These are phyloP conservation scores for Gentiana straminea DNA, from an alignment of 257 asterid species.

Conservation along the genomic window DNA sequence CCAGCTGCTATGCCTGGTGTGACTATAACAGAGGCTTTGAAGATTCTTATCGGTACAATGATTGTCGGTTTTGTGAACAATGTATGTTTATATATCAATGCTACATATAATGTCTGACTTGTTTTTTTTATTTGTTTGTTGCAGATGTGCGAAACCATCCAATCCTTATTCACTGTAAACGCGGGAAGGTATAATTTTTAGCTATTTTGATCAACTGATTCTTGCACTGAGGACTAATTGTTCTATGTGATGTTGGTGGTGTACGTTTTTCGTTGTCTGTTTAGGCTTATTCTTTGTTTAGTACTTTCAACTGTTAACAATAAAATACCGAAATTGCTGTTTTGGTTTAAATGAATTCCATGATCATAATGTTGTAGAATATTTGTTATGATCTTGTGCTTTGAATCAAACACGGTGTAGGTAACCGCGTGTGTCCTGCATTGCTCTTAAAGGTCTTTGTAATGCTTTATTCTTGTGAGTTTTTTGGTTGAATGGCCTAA, in stretches of 20 bases:
- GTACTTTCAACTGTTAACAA: too few species aligned
- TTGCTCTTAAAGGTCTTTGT: too few species aligned
- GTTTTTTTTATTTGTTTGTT: background rate
- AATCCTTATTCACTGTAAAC: constrained; percentile 35
- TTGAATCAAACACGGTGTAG: too few species aligned
- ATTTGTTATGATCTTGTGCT: too few species aligned
- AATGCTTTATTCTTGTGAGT: too few species aligned
- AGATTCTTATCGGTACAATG: constrained; percentile 26
- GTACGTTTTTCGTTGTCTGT: background rate
- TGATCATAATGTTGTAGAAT: too few species aligned
- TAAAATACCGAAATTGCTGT: background rate
- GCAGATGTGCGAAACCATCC: constrained; percentile 45
- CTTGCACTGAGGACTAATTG: background rate
- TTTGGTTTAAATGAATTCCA: background rate
- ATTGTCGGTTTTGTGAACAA: background rate
- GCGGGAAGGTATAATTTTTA: constrained; percentile 29
- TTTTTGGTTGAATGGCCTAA: too few species aligned
- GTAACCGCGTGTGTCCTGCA: too few species aligned
- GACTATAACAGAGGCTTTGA: constrained; percentile 35
- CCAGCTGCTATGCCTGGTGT: constrained; percentile 24
- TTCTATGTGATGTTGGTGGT: too few species aligned
- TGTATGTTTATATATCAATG: background rate
- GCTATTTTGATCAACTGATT: background rate
- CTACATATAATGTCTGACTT: background rate
- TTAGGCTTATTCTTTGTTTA: background rate